These are phyloP conservation scores for Clathrospora elynae DNA, from an alignment of 2,329 filamentous ascomycete species.

Conservation along the genomic window DNA sequence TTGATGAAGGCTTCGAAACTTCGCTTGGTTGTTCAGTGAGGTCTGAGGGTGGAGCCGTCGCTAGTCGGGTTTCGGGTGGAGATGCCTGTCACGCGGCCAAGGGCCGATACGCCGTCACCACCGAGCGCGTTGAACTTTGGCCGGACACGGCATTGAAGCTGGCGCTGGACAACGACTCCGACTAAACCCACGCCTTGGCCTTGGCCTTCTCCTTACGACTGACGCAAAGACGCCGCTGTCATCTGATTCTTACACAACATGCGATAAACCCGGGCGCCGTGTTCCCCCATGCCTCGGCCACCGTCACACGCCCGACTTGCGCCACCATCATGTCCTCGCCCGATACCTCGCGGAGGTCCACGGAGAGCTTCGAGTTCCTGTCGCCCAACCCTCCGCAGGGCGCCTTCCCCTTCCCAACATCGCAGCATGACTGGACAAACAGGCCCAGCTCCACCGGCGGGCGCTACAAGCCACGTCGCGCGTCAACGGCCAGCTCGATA, in stretches of 20 bases:
- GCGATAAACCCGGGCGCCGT: conserved; percentile 19
- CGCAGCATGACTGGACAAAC: conserved; percentile 61
- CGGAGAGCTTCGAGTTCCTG: conserved; percentile 57
- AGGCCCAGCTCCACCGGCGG: conserved; percentile 54
- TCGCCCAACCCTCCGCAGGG: conserved; percentile 48
- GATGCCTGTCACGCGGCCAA: conserved; percentile 7
- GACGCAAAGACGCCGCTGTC: not conserved
- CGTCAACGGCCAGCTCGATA: conserved; percentile 85
- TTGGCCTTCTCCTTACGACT: not conserved
- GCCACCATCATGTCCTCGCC: conserved; percentile 49
- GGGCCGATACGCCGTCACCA: conserved; percentile 16
- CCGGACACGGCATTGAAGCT: conserved; percentile 4
- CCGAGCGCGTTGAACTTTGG: conserved; percentile 14
- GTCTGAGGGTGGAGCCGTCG: conserved; percentile 5
- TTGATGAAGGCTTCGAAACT: no score
- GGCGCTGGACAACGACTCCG: conserved; percentile 6
- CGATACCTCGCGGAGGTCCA: conserved; percentile 51
- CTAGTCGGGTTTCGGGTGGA: conserved; percentile 13
- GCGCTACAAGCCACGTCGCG: conserved; percentile 66
- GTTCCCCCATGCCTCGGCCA: conserved; percentile 44
- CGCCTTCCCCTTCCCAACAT: conserved; percentile 60
- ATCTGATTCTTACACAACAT: conserved; percentile 4
- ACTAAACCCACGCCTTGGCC: conserved; percentile 1
- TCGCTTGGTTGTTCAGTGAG: no score
- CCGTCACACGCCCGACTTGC: conserved; percentile 32